Percentiles rank a stretch among this genome's conserved stretches.
phyloP scores from a whole-genome alignment of 1,284 basidiomycete genomes.

The Volvariella volvacea region DNA sequence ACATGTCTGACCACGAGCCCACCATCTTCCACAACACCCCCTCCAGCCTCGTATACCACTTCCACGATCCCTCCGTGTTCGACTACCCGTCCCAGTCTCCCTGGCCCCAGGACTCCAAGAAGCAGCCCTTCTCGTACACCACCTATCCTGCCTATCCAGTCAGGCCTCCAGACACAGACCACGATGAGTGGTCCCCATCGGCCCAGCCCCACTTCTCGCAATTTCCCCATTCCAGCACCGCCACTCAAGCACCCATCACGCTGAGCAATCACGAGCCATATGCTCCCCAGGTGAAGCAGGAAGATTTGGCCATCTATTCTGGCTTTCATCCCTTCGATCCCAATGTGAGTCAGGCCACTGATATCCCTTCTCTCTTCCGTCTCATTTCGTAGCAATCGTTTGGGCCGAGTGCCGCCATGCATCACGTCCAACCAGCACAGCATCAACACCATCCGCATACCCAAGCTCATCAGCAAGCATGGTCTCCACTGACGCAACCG shows the following conservation, averaged over 20 bases:
- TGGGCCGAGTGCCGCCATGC: neutral
- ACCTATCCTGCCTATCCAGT: neutral
- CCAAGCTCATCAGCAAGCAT: constrained; percentile 7
- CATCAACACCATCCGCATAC: constrained; percentile 9
- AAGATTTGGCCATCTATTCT: neutral
- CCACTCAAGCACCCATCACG: neutral
- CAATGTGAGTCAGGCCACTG: neutral
- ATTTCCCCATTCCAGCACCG: neutral
- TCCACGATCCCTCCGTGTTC: neutral
- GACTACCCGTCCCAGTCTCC: neutral
- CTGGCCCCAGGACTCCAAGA: neutral
- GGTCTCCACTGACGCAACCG: constrained; percentile 7
- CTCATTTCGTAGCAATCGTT: neutral
- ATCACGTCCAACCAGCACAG: constrained; percentile 4
- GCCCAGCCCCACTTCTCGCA: neutral
- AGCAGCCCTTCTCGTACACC: neutral
- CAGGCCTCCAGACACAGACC: neutral
- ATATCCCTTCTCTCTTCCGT: neutral
- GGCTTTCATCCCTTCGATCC: neutral
- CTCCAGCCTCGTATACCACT: neutral
- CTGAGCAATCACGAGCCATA: neutral
- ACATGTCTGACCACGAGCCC: neutral
- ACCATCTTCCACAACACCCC: neutral
- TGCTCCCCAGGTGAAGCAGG: neutral
- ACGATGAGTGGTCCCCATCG: neutral